Evolutionary conservation across 768 basidiomycete species (phyloP).

Genomic region (Collybiopsis luxurians): DNA sequence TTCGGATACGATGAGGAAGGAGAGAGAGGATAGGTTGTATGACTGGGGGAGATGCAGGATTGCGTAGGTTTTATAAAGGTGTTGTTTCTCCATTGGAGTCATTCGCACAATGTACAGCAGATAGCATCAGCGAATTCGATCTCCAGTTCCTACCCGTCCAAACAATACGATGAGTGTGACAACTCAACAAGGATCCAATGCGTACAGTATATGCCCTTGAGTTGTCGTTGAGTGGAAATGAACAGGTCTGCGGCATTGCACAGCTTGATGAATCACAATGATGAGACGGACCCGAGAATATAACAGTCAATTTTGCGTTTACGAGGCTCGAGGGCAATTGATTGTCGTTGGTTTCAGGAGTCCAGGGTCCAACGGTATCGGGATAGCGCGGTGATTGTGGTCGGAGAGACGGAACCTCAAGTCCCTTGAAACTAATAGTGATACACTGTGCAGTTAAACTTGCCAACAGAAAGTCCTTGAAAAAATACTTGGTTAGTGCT

Average conservation of each 20-base stretch:
- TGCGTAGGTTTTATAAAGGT: background rate
- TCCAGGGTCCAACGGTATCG: background rate
- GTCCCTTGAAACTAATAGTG: no score
- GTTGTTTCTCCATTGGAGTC: background rate
- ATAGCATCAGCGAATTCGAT: background rate
- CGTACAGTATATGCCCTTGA: background rate
- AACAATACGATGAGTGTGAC: background rate
- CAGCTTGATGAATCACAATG: background rate
- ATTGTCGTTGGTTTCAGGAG: background rate
- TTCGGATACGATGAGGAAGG: no score
- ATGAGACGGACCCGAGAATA: background rate
- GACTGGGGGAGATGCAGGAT: background rate
- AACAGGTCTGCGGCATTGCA: background rate
- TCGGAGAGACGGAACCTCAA: no score
- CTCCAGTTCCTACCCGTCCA: background rate
- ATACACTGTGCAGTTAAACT: no score
- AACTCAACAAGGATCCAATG: constrained; percentile 1
- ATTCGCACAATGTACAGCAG: constrained; percentile 2
- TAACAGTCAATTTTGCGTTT: background rate
- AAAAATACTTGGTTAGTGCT: no score
- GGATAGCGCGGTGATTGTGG: no score
- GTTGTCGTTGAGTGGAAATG: background rate
- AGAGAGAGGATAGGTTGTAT: background rate
- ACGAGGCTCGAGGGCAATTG: background rate
- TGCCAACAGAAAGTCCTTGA: no score